phyloP scores from a whole-genome alignment of 176 grass and related monocot species.

The Ensete ventricosum region DNA sequence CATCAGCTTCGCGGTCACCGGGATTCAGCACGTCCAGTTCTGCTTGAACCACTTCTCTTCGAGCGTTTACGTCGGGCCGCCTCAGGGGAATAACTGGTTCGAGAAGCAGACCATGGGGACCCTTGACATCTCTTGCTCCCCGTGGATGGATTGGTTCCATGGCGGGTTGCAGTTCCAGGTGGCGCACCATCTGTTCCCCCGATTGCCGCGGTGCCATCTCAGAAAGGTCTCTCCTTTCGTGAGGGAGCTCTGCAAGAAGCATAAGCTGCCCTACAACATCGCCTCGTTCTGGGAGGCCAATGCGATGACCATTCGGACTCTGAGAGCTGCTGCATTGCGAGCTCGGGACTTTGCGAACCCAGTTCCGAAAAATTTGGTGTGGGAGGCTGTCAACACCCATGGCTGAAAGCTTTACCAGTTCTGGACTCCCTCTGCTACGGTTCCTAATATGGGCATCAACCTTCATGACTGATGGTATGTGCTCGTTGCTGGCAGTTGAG shows the following conservation, averaged over 20 bases:
- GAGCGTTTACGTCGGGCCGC: constrained; percentile 50
- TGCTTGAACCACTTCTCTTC: constrained; percentile 92
- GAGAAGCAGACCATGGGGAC: constrained; percentile 86
- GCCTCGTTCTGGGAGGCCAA: constrained; percentile 76
- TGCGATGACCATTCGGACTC: constrained; percentile 43
- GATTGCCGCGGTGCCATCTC: constrained; percentile 62
- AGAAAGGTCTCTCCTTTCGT: constrained; percentile 49
- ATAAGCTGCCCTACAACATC: constrained; percentile 39
- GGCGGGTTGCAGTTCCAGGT: constrained; percentile 86
- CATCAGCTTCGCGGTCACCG: constrained; percentile 55
- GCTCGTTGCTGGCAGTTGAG: not conserved
- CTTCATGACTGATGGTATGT: not conserved
- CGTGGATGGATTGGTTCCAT: constrained; percentile 99
- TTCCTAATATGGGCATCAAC: not conserved
- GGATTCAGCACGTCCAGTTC: constrained; percentile 94
- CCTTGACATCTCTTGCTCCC: constrained; percentile 61
- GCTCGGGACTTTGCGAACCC: constrained; percentile 34
- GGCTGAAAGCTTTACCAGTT: constrained; percentile 26
- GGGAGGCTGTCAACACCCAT: constrained; percentile 90
- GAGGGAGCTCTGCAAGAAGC: constrained; percentile 85
- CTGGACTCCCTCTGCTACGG: not conserved
- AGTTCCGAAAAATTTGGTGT: constrained; percentile 53
- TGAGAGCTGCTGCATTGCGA: constrained; percentile 63
- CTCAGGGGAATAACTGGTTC: constrained; percentile 84
- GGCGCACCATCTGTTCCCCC: constrained; percentile 91